Evolutionary conservation across 2,329 filamentous ascomycete genomes (phyloP).

Genomic region (Metarhizium rileyi): DNA sequence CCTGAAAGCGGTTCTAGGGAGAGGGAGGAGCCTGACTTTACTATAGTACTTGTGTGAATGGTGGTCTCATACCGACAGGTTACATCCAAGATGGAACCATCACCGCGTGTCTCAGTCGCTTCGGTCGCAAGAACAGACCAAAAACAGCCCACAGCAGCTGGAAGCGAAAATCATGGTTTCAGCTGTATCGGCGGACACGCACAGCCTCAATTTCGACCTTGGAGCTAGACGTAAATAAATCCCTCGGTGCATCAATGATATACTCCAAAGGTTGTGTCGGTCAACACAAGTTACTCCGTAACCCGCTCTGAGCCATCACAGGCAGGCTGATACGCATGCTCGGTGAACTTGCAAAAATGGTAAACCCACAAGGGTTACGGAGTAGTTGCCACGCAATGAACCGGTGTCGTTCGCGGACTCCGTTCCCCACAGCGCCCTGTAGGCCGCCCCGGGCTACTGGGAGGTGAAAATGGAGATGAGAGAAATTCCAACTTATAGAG

Average conservation of each 20-base stretch:
- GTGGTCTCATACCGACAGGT: neutral
- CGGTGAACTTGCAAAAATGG: no score
- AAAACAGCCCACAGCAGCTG: neutral
- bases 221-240: no score
- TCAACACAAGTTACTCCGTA: no score
- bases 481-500: neutral
- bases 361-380: no score
- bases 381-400: neutral
- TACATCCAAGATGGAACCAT: neutral
- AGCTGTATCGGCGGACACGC: neutral
- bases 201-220: no score
- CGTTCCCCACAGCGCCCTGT: neutral
- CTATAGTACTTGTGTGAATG: neutral
- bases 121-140: neutral
- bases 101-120: neutral
- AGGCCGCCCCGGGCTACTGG: neutral
- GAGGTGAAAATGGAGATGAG: neutral
- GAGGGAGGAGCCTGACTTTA: neutral
- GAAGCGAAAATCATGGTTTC: neutral
- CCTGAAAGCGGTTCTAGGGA: no score
- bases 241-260: no score
- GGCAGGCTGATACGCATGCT: no score
- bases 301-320: no score
- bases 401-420: neutral
- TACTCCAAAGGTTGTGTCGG: no score